Evolutionary conservation across 805 yeast genomes (phyloP), one percentile per base, ranked within the genome.

Genomic region (Ogataea pignaliae): DNA sequence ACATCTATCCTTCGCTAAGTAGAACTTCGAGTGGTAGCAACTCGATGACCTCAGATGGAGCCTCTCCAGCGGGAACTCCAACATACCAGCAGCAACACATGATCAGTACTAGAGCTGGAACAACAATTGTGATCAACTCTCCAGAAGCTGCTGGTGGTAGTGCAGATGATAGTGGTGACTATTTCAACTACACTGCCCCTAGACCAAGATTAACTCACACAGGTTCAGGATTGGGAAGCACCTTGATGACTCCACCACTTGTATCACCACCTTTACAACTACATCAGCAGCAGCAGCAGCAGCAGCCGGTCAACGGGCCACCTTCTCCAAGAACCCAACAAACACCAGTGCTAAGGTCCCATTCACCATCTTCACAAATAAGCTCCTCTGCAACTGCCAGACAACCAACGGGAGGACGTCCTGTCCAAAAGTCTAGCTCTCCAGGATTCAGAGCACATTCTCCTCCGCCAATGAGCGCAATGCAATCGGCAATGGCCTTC

Each of bases 151-250:
- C 15, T 8, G 26, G 40, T 15, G 38, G 50, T 9, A 47, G 29
- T 2, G 40, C 29, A 7, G 46, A 21, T 41, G 46, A 52, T 17
- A 34, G 28, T 3, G 48, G 50, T n/a, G 64, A 60, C 37, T 60
- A 60, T 41, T 60, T 60, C 52, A 57, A 50, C 33, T 57, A 55
- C 39, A 48, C 50, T n/a, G 63, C 61, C 9, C 60, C 62, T 29
- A 43, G 61, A 37, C 61, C 61, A 13, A 40, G 43, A 10, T 31
- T 56, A 1, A 47, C 53, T 3, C 48, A 42, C 10, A 30, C 44
- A 8, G 10, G 36, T 7, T 54, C 39, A 7, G 26, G 26, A 7
- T 21, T 5, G 4, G 26, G 26, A 21, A 46, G 49, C 29, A 33
- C 42, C 14, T 11, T 42, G 41, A 11, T 15, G 36, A 15, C 47